Percentiles rank a stretch among this genome's conserved stretches.
Evolutionary conservation across 2,329 filamentous ascomycete genomes (phyloP).

Genomic region (Drechslerella dactyloides): DNA sequence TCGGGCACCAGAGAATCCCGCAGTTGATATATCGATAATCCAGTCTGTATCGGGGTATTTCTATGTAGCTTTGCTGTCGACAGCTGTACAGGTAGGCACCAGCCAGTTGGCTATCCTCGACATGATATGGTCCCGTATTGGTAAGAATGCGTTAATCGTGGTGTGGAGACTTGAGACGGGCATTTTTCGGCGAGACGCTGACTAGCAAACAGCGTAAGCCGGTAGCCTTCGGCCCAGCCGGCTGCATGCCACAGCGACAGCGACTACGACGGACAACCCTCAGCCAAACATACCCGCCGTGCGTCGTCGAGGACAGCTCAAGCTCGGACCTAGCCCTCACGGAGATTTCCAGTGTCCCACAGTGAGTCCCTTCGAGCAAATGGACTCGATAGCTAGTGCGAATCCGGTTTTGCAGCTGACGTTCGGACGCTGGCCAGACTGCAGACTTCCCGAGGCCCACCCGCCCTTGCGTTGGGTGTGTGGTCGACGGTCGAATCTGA

Average conservation of each 20-base stretch:
- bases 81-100: not conserved
- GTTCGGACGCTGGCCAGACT: not conserved
- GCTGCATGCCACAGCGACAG: not conserved
- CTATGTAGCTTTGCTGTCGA: no score
- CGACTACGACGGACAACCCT: not conserved
- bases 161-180: not conserved
- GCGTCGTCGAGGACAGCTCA: not conserved
- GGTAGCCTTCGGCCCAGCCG: no score
- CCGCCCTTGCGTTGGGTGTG: not conserved
- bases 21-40: no score
- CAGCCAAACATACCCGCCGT: not conserved
- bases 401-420: not conserved
- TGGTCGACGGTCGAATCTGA: not conserved
- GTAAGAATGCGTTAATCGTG: no score
- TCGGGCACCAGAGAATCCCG: no score
- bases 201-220: not conserved
- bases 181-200: conserved; percentile 6
- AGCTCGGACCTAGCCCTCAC: not conserved
- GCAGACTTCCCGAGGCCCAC: not conserved
- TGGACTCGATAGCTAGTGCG: not conserved
- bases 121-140: no score
- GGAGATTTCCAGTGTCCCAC: not conserved
- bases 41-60: no score
- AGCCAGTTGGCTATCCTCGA: not conserved
- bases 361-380: not conserved